Evolutionary conservation across 1,139 yeast genomes (phyloP).

Genomic region (Hansenula lynferdii): DNA sequence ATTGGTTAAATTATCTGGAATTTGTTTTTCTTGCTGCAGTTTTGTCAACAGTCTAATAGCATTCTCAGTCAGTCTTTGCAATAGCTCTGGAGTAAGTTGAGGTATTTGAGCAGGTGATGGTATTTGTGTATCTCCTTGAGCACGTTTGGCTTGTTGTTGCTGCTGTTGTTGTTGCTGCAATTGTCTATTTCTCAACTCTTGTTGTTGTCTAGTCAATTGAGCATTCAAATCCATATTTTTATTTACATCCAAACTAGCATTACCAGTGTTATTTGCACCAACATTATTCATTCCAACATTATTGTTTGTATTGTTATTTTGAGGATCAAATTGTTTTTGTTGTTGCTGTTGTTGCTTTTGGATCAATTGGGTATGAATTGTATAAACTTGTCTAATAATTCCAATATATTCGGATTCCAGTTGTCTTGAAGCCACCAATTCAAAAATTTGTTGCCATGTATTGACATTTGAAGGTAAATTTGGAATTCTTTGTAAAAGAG

Average conservation of each 20-base stretch:
- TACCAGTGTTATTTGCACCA: conserved; percentile 1
- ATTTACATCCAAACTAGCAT: neutral
- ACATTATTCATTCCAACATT: neutral
- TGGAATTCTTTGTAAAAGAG: conserved; percentile 65
- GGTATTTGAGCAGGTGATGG: conserved; percentile 13
- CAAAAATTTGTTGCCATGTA: conserved; percentile 82
- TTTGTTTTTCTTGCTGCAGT: conserved; percentile 32
- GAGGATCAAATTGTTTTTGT: neutral
- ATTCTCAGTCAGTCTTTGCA: conserved; percentile 28
- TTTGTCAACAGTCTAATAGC: conserved; percentile 32
- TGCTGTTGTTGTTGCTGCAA: conserved; percentile 13
- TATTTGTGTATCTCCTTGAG: conserved; percentile 6
- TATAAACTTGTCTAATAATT: conserved; percentile 55
- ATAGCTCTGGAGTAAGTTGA: conserved; percentile 14
- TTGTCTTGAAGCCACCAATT: conserved; percentile 55
- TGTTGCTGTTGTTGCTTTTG: conserved; percentile 21
- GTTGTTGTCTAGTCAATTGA: conserved; percentile 19
- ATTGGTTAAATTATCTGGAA: conserved; percentile 16
- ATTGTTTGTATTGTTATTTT: neutral
- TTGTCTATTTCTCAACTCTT: conserved; percentile 17
- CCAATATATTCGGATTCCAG: conserved; percentile 52
- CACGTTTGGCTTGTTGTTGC: conserved; percentile 3
- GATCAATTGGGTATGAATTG: conserved; percentile 48
- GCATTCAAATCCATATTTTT: conserved; percentile 8
- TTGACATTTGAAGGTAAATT: conserved; percentile 75